These are phyloP conservation scores for Paspalum vaginatum DNA, from an alignment of 176 grass and related monocot species.

Conservation along the genomic window DNA sequence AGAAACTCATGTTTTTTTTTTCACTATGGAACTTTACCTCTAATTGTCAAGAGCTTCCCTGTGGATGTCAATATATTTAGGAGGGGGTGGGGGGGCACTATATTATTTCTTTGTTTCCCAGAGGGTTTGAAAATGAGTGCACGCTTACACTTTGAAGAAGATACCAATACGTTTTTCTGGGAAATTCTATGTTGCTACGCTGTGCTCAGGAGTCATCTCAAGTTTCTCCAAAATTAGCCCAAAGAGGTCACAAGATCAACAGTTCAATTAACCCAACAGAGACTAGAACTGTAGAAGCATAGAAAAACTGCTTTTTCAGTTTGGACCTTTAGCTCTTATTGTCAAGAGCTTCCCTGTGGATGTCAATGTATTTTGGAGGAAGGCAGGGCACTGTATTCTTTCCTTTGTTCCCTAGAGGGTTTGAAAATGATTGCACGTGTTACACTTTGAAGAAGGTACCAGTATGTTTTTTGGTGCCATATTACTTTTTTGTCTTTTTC, in stretches of 20 bases:
- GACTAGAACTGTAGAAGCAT: background rate
- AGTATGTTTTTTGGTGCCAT: background rate
- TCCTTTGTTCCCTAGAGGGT: too few relatives aligned
- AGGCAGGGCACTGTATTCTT: background rate
- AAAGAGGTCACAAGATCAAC: background rate
- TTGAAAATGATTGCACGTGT: background rate
- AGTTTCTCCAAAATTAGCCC: background rate
- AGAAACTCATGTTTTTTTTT: constrained; percentile 11
- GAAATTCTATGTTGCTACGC: constrained; percentile 22
- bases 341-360: background rate
- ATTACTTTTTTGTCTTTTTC: background rate
- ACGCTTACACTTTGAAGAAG: too few relatives aligned
- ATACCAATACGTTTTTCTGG: too few relatives aligned
- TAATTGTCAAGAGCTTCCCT: background rate
- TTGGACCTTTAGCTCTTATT: background rate
- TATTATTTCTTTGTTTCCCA: too few relatives aligned
- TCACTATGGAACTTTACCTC: background rate
- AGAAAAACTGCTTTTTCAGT: constrained; percentile 17
- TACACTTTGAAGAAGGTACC: background rate
- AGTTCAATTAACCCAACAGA: too few relatives aligned
- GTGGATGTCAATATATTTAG: constrained; percentile 11
- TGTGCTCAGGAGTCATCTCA: background rate
- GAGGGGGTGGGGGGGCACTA: too few relatives aligned
- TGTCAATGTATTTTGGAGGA: constrained; percentile 7
- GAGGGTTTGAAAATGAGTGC: too few relatives aligned